Percentiles rank a stretch among this genome's conserved stretches.
phyloP scores from a whole-genome alignment of 2,329 filamentous ascomycete species.

The Pestalotiopsis sp. region DNA sequence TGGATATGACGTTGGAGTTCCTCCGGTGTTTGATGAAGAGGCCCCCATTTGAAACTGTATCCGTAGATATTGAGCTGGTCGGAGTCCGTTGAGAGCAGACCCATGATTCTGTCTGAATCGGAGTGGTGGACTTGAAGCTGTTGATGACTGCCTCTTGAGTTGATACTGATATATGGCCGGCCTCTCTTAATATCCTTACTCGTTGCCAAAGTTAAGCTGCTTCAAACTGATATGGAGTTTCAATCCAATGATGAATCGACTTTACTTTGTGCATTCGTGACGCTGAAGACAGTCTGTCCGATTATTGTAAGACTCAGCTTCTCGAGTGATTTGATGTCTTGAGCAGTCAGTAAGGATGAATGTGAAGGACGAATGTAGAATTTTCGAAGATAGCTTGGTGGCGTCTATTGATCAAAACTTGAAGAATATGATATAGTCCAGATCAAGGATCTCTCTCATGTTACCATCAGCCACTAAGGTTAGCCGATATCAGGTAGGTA shows the following conservation, averaged over 20 bases:
- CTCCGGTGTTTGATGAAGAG: slow-evolving; percentile 62
- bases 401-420: background rate
- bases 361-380: background rate
- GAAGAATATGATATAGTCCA: background rate
- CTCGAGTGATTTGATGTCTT: no score
- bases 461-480: background rate
- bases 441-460: background rate
- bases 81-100: slow-evolving; percentile 4
- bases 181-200: no score
- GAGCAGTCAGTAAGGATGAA: background rate
- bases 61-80: slow-evolving; percentile 51
- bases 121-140: background rate
- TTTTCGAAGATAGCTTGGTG: background rate
- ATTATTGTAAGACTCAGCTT: no score
- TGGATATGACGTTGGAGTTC: slow-evolving; percentile 63
- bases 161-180: no score
- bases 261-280: no score
- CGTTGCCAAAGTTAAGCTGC: no score
- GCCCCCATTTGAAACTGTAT: slow-evolving; percentile 70
- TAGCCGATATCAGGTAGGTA: background rate
- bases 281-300: no score
- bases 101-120: background rate
- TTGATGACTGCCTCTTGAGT: background rate
- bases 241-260: no score
- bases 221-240: no score